Base-by-base conservation (phyloP, 805 yeast species). In the Cyberlindnera suaveolens region DNA sequence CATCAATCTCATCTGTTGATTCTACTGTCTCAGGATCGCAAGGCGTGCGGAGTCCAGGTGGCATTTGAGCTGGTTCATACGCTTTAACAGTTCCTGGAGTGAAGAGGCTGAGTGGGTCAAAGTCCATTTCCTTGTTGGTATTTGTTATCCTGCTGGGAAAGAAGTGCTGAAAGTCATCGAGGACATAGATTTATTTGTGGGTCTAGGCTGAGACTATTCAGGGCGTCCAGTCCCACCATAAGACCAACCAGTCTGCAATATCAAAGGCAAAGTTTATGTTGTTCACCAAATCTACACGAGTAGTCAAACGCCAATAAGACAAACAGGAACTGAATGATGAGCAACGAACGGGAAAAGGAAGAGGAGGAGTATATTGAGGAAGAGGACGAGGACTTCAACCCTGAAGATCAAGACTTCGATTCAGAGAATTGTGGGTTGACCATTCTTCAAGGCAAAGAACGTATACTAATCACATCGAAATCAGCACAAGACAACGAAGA, bases 341-440 rank as follows among this genome's bases (percentile, higher is more conserved):
- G 40, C 19, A 36, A 44, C 20, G 32, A 35, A 20, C 44, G 35
- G 31, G 34, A 38, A 3, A 57, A 52, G 20, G 65, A 56, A 13
- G 70, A 66, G 4, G 74, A 69, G 14, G 75, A 67, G 36, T 77
- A 77, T 56, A 60, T 70, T 29, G 82, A 77, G 51, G 74, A 76
- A 14, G 80, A 72, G 31, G 84, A 78, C 50, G 80, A 74, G 46
- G 84, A 78, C 51, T 78, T 68, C 53, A 38, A 38, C 26, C 41
- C 41, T 14, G 80, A 78, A 50, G 80, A 78, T 50, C 80, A 74
- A 47, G 83, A 77, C 50, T 77, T 67, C 51, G 66, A 73, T 50
- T 77, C 78, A n/a, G 62, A 59, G 34, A 51, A 51, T n/a, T 57
- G 62, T 47, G 39, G 41, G 46, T 57, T 14, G 16, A 40, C 5